A percentile compares a stretch with the other conserved stretches of the same genome.
Evolutionary conservation across 257 asterid genomes (phyloP).

Genomic region (Rhazya stricta): DNA sequence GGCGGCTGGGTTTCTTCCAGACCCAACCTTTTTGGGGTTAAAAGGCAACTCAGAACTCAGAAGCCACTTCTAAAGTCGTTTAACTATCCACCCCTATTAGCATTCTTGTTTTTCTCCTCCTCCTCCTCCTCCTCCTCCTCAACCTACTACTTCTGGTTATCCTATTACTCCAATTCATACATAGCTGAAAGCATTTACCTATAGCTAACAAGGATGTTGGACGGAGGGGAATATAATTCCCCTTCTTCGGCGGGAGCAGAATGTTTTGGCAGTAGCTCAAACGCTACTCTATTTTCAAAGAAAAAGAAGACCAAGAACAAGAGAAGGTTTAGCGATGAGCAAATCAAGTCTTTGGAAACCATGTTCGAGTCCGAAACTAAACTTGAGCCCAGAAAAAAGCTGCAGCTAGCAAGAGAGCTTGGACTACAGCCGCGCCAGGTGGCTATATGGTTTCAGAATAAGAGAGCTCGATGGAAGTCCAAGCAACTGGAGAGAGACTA

Average conservation of each 20-base stretch:
- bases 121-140: background rate
- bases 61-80: background rate
- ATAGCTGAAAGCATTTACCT: too few species aligned
- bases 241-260: constrained; percentile 23
- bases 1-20: too few species aligned
- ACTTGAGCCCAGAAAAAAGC: constrained; percentile 48
- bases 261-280: constrained; percentile 1
- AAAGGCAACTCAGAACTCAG: background rate
- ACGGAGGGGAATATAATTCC: constrained; percentile 20
- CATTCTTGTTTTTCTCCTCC: too few species aligned
- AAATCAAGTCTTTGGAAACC: constrained; percentile 45
- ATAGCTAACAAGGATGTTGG: constrained; percentile 17
- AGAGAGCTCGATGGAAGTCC: constrained; percentile 66
- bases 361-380: constrained; percentile 47
- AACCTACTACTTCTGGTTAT: too few species aligned
- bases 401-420: constrained; percentile 41
- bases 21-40: background rate
- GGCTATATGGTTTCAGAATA: constrained; percentile 72
- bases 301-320: constrained; percentile 29
- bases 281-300: constrained; percentile 14
- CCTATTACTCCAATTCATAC: background rate
- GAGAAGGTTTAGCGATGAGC: constrained; percentile 53
- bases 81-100: too few species aligned
- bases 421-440: constrained; percentile 73
- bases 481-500: constrained; percentile 53